Percentiles rank a stretch among this genome's conserved stretches.
phyloP scores from a whole-genome alignment of 2,329 filamentous ascomycete genomes.

The Monilinia laxa region DNA sequence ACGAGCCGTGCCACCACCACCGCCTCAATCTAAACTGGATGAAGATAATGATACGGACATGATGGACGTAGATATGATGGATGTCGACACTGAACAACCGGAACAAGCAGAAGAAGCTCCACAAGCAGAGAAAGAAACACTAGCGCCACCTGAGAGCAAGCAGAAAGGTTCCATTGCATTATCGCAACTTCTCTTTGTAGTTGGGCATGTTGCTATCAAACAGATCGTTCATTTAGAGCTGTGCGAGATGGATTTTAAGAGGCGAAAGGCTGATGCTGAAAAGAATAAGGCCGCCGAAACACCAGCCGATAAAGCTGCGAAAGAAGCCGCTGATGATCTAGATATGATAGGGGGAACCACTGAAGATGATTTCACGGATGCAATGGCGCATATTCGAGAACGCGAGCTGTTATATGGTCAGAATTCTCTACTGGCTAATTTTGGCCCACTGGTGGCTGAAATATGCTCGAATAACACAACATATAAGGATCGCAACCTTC shows the following conservation, averaged over 20 bases:
- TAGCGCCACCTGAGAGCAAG: constrained; percentile 42
- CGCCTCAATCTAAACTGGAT: constrained; percentile 11
- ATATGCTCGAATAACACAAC: constrained; percentile 93
- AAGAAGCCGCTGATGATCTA: constrained; percentile 79
- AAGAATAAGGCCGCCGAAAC: constrained; percentile 55
- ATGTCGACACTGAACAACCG: constrained; percentile 32
- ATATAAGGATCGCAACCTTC: constrained; percentile 85
- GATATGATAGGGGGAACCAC: constrained; percentile 96
- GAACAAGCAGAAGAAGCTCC: constrained; percentile 31
- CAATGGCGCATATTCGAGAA: constrained; percentile 80
- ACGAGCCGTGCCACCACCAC: constrained; percentile 31
- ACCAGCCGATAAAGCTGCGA: constrained; percentile 53
- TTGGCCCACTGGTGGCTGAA: constrained; percentile 87
- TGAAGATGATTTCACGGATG: constrained; percentile 89
- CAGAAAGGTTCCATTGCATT: constrained; percentile 72
- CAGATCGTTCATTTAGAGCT: constrained; percentile 97
- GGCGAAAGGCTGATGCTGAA: constrained; percentile 86
- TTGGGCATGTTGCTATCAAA: constrained; percentile 96
- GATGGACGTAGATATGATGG: constrained; percentile 29
- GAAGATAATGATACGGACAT: constrained; percentile 36
- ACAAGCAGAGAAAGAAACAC: constrained; percentile 15
- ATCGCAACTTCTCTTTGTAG: constrained; percentile 90
- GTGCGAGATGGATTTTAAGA: constrained; percentile 98
- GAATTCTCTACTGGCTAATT: constrained; percentile 81
- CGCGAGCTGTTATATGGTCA: constrained; percentile 80